These are phyloP conservation scores for Fusarium sp. DNA, from an alignment of 2,329 filamentous ascomycete species.

Conservation along the genomic window DNA sequence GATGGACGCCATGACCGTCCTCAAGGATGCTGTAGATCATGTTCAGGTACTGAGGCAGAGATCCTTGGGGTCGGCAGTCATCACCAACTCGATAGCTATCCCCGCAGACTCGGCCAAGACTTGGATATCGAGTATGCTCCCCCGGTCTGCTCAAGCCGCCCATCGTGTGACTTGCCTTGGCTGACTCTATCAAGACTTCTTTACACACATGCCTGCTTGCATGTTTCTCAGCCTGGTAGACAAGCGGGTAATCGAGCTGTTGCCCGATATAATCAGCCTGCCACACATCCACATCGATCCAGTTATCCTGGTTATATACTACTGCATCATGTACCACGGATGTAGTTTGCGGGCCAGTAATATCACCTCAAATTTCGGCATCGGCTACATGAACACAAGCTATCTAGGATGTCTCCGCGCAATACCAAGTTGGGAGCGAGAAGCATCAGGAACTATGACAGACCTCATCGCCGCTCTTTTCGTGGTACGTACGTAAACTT, in stretches of 20 bases:
- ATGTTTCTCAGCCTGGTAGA: constrained; percentile 45
- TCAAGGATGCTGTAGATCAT: constrained; percentile 45
- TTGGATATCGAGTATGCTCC: constrained; percentile 42
- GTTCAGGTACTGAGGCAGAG: constrained; percentile 42
- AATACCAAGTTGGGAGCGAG: constrained; percentile 44
- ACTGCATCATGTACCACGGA: constrained; percentile 45
- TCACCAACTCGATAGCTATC: constrained; percentile 41
- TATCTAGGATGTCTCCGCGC: constrained; percentile 46
- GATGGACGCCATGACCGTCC: constrained; percentile 42
- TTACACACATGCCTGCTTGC: constrained; percentile 43
- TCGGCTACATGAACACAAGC: constrained; percentile 38
- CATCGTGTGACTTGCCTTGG: not conserved
- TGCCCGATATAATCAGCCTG: constrained; percentile 44
- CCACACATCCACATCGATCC: constrained; percentile 46
- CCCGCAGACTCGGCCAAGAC: constrained; percentile 42
- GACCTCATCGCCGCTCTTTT: constrained; percentile 46
- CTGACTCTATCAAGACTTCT: constrained; percentile 37
- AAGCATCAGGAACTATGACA: constrained; percentile 45
- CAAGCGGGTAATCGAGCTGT: constrained; percentile 42
- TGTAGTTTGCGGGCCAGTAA: constrained; percentile 39
- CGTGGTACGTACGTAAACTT: constrained; percentile 29
- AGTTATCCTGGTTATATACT: constrained; percentile 45
- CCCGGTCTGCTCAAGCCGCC: accelerated
- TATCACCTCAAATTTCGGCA: constrained; percentile 8
- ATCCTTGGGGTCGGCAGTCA: constrained; percentile 29